Evolutionary conservation across 140 eudicot genomes (phyloP), one percentile per base, ranked within the genome.

Genomic region (Erigeron philadelphicus): DNA sequence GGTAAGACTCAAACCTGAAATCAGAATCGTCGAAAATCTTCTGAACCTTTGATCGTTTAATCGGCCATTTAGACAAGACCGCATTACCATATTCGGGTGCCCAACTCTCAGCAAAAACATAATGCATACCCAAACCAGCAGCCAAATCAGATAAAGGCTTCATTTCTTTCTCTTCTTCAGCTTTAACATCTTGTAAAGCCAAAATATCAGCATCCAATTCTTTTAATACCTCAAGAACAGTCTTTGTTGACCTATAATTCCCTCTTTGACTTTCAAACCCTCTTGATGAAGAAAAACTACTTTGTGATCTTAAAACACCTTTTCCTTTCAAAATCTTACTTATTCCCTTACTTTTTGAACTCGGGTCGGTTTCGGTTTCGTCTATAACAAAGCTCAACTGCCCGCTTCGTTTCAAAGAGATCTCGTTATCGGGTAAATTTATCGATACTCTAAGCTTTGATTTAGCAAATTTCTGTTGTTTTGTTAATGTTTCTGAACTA

Each of bases 1-100:
- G 50, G 17, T 44, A 61, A 76, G 58, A 71, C 38, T 12, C 63
- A 66, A 77, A 93, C 98, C 98, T 93, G 98, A 93, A 86, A 85
- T 93, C 98, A 15, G 95, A 57, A 68, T 93, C 96, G 48, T 93
- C 98, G n/a, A 86, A 85, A 61, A 93, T 80, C 76, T 83, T 87
- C 79, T 89, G 96, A 80, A 83, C 86, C 48, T 84, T 86, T 48
- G 86, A 93, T 25, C 82, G 70, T 70, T 86, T 93, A 53, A 93
- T 93, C 46, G 98, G 98, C 98, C 98, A 93, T 47, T 80, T 83
- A 0, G 98, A 86, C 72, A 93, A 71, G 12, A 93, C 84, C 1
- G 98, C 98, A 75, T 93, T 89, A 0, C 98, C 98, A 64, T 83
- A 93, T 64, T 93, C 97, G 1, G 98, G 98, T 1, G 98, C 98